These are phyloP conservation scores for Stachybotrys echinatus DNA, from an alignment of 2,329 filamentous ascomycete species.

Conservation along the genomic window DNA sequence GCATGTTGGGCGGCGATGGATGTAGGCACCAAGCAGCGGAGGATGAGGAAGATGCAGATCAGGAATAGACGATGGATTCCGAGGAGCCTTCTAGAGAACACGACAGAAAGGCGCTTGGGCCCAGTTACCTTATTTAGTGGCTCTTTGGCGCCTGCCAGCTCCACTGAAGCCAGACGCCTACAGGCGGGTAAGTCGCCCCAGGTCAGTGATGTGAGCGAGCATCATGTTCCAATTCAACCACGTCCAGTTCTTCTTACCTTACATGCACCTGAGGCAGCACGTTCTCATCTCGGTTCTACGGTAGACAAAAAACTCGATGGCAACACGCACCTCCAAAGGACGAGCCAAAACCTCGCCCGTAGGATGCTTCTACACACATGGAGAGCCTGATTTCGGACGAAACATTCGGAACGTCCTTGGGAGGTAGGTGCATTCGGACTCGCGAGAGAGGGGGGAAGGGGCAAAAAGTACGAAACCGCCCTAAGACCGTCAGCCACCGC, in stretches of 20 bases:
- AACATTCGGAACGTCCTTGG: no score
- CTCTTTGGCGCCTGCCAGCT: no score
- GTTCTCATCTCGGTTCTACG: no score
- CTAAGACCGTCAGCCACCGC: neutral
- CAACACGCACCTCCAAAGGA: no score
- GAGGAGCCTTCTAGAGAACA: neutral
- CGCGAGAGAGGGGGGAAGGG: neutral
- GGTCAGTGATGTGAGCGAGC: no score
- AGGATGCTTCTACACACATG: no score
- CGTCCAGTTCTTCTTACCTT: neutral
- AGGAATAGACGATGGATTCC: neutral
- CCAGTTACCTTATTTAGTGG: neutral
- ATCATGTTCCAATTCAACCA: neutral
- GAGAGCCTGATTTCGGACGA: no score
- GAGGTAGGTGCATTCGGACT: neutral
- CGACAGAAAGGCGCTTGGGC: neutral
- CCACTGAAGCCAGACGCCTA: no score
- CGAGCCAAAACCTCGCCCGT: no score
- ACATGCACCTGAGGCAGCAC: no score
- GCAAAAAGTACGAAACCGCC: neutral
- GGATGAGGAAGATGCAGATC: neutral
- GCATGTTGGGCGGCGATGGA: constrained; percentile 37
- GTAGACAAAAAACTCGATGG: neutral
- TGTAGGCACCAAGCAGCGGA: neutral
- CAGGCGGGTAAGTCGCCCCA: no score